These are phyloP conservation scores for Cenococcum geophilum DNA, from an alignment of 495 filamentous ascomycete species.

Conservation along the genomic window DNA sequence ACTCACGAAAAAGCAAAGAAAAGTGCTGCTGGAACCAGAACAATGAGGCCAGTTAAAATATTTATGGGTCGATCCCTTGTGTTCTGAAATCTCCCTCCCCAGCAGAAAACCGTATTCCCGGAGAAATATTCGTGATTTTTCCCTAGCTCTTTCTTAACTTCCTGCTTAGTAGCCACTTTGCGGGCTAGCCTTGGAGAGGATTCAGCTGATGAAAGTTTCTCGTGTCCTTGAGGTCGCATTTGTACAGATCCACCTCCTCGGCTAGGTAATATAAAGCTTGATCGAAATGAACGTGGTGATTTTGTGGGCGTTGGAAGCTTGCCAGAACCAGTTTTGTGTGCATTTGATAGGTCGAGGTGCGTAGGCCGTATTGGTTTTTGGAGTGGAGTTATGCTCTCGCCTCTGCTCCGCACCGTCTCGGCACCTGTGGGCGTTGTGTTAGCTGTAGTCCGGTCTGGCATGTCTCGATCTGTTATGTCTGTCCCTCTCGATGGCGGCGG, in stretches of 20 bases:
- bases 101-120: conserved; percentile 86
- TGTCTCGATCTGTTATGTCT: conserved; percentile 62
- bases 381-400: conserved; percentile 69
- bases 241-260: conserved; percentile 33
- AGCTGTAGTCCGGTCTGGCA: conserved; percentile 60
- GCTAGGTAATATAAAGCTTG: conserved; percentile 57
- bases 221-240: conserved; percentile 54
- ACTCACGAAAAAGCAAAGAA: conserved; percentile 80
- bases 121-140: conserved; percentile 86
- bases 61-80: conserved; percentile 86
- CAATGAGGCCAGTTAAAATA: conserved; percentile 72
- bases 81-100: conserved; percentile 80
- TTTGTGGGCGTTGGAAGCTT: conserved; percentile 52
- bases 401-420: conserved; percentile 57
- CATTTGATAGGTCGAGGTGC: conserved; percentile 29
- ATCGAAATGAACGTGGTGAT: conserved; percentile 68
- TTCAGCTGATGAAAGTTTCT: conserved; percentile 67
- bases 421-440: conserved; percentile 69
- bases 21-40: conserved; percentile 67
- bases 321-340: conserved; percentile 43
- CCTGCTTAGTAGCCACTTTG: conserved; percentile 38
- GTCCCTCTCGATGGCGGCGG: conserved; percentile 69
- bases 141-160: conserved; percentile 46
- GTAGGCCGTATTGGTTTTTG: conserved; percentile 45
- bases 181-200: conserved; percentile 60